Percentiles rank a stretch among this genome's conserved stretches.
Evolutionary conservation across 306 rosid species (phyloP).

Genomic region (Trifolium repens): DNA sequence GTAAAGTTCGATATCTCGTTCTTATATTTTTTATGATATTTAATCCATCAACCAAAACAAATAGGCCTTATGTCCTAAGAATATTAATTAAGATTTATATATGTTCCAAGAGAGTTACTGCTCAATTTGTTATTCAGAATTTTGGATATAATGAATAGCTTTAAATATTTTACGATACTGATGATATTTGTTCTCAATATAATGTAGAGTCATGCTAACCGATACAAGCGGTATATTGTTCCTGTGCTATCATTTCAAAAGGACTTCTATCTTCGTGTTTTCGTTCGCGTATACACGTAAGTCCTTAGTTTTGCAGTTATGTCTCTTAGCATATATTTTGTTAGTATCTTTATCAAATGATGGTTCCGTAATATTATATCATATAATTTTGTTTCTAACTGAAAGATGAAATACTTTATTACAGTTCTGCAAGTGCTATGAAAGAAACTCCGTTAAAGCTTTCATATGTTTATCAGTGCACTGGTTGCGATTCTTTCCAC

Average conservation of each 20-base stretch:
- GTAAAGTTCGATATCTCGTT: no score
- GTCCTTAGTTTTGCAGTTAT: conserved; percentile 39
- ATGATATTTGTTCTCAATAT: conserved; percentile 36
- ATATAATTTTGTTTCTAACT: conserved; percentile 37
- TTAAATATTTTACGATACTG: neutral
- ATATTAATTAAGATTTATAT: no score
- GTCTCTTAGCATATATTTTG: conserved; percentile 5
- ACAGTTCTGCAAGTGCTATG: conserved; percentile 96
- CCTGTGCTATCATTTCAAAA: conserved; percentile 94
- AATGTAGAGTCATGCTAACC: conserved; percentile 95
- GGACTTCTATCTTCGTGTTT: conserved; percentile 93
- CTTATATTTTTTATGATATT: no score
- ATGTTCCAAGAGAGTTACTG: no score
- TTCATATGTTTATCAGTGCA: conserved; percentile 96
- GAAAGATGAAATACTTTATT: conserved; percentile 47
- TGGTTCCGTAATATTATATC: conserved; percentile 20
- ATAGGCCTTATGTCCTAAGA: no score
- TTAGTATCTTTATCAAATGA: conserved; percentile 16
- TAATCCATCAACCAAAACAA: no score
- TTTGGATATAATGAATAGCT: conserved; percentile 5
- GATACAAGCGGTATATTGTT: conserved; percentile 96
- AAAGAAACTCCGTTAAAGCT: conserved; percentile 95
- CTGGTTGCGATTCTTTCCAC: conserved; percentile 97
- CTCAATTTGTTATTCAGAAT: neutral
- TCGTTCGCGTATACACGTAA: conserved; percentile 86